Evolutionary conservation across 331 rosid species (phyloP).

Genomic region (Pyracantha coccinea): DNA sequence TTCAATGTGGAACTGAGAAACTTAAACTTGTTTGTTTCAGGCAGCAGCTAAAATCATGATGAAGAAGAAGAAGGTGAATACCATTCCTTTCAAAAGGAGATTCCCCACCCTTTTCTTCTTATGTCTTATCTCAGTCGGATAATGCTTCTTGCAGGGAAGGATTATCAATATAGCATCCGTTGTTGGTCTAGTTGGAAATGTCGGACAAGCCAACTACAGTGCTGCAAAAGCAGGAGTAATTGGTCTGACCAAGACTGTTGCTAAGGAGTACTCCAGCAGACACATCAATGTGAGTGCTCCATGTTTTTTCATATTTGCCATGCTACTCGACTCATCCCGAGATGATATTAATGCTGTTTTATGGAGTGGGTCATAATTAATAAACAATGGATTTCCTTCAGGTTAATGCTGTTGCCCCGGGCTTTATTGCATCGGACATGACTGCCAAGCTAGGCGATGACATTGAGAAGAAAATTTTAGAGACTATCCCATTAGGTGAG

Average conservation of each 20-base stretch:
- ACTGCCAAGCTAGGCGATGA: constrained; percentile 86
- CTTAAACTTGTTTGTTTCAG: constrained; percentile 28
- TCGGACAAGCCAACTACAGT: constrained; percentile 95
- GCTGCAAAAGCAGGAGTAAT: constrained; percentile 99
- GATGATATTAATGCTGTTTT: constrained; percentile 2
- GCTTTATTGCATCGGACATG: constrained; percentile 97
- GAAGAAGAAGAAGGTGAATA: constrained; percentile 86
- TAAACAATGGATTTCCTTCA: constrained; percentile 18
- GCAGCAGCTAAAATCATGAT: constrained; percentile 97
- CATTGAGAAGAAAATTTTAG: constrained; percentile 75
- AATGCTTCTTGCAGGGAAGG: constrained; percentile 70
- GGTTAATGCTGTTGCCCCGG: constrained; percentile 99
- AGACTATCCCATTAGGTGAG: constrained; percentile 80
- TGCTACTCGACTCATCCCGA: neutral
- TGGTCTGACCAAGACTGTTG: constrained; percentile 86
- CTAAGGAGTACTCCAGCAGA: constrained; percentile 89
- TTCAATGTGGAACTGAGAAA: constrained; percentile 17
- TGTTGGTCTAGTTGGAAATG: constrained; percentile 89
- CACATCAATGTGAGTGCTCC: constrained; percentile 57
- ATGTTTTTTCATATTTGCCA: neutral
- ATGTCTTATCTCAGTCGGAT: constrained; percentile 1
- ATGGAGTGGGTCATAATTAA: neutral
- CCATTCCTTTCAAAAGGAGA: neutral
- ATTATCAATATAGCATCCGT: constrained; percentile 91
- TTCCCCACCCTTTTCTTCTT: neutral